phyloP scores from a whole-genome alignment of 2,329 filamentous ascomycete species.

The Elsinoe perseae region DNA sequence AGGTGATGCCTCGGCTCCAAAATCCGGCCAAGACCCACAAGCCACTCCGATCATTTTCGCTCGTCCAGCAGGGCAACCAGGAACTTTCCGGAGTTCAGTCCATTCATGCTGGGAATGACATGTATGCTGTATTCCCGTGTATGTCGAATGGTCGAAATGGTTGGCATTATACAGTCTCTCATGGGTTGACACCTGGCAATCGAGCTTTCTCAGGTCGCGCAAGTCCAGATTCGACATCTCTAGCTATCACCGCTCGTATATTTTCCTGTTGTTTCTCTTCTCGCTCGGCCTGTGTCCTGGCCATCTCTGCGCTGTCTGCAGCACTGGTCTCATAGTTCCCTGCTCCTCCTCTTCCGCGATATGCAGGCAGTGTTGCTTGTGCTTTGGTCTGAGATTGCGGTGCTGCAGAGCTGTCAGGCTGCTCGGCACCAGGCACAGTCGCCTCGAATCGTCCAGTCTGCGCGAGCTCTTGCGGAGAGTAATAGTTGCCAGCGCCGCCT shows the following conservation, averaged over 20 bases:
- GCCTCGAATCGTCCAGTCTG: conserved; percentile 34
- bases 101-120: background rate
- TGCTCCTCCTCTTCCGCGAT: conserved; percentile 38
- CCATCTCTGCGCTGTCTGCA: conserved; percentile 29
- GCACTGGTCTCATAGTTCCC: conserved; percentile 38
- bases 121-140: background rate
- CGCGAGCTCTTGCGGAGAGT: conserved; percentile 34
- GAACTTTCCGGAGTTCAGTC: background rate
- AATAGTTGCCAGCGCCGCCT: conserved; percentile 42
- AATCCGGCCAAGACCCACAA: background rate
- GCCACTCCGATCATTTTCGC: background rate
- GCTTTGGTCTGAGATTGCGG: background rate
- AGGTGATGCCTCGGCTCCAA: background rate
- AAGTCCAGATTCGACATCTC: conserved; percentile 35
- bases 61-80: background rate
- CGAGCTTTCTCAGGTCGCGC: conserved; percentile 34
- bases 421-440: conserved; percentile 13
- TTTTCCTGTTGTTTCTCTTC: conserved; percentile 23
- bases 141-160: background rate
- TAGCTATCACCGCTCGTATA: conserved; percentile 33
- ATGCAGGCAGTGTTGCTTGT: background rate
- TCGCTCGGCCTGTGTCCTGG: conserved; percentile 24
- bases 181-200: conserved; percentile 29
- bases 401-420: conserved; percentile 8
- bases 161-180: background rate